phyloP scores from a whole-genome alignment of 768 basidiomycete genomes.

The Strobilomyces echinocephalus region DNA sequence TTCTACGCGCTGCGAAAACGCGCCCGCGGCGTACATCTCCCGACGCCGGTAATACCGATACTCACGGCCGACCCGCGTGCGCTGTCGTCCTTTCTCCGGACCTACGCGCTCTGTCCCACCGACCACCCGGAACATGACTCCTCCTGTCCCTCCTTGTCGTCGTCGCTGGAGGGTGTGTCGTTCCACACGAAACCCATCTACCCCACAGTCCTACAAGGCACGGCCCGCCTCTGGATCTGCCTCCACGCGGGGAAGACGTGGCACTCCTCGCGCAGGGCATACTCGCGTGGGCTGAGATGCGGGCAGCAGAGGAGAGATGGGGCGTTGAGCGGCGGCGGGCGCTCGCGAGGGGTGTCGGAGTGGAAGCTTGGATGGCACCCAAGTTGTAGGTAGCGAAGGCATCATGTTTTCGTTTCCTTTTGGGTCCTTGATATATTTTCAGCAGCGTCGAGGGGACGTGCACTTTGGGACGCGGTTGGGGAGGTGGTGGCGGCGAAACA shows the following conservation, averaged over 20 bases:
- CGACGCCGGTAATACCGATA: conserved; percentile 82
- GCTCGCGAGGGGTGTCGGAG: conserved; percentile 13
- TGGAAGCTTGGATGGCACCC: conserved; percentile 28
- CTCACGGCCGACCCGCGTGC: conserved; percentile 72
- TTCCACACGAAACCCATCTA: conserved; percentile 74
- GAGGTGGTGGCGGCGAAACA: no score
- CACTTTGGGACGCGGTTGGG: no score
- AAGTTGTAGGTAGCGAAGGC: conserved; percentile 14
- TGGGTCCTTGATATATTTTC: no score
- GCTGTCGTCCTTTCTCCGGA: conserved; percentile 60
- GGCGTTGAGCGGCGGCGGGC: conserved; percentile 7
- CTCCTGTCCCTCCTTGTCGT: not conserved
- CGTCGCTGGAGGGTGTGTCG: conserved; percentile 21
- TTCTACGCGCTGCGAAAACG: not conserved
- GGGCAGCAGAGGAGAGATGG: conserved; percentile 6
- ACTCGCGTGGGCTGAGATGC: conserved; percentile 32
- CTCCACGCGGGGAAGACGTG: conserved; percentile 73
- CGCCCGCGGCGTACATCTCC: conserved; percentile 1
- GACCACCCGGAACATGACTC: not conserved
- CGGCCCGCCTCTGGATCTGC: conserved; percentile 84
- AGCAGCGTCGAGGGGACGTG: no score
- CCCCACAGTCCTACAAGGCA: conserved; percentile 85
- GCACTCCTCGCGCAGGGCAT: conserved; percentile 50
- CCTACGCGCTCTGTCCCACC: conserved; percentile 3
- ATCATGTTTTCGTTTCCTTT: no score